Conservation (phyloP, 768 basidiomycete species). For the Coprinopsis sp. region DNA sequence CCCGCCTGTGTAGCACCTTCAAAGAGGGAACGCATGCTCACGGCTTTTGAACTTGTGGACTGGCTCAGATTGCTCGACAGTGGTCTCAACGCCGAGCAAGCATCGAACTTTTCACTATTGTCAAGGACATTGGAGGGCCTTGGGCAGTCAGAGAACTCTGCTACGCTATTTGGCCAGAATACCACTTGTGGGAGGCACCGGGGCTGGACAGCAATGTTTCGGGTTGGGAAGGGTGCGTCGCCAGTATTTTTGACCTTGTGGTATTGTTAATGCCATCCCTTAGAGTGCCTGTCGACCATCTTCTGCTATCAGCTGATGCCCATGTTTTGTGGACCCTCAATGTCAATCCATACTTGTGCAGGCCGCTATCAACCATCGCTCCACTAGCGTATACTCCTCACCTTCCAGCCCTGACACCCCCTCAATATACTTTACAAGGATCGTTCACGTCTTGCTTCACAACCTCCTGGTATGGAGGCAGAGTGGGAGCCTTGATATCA, state of each 20-base stretch:
- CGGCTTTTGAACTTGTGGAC: slow-evolving; percentile 60
- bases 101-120: slow-evolving; percentile 35
- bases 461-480: slow-evolving; percentile 10
- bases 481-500: slow-evolving; percentile 15
- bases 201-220: background rate
- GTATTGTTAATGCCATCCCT: background rate
- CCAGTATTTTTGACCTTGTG: background rate
- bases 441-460: slow-evolving; percentile 17
- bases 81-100: slow-evolving; percentile 29
- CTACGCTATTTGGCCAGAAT: slow-evolving; percentile 37
- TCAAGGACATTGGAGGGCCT: slow-evolving; percentile 35
- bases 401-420: slow-evolving; percentile 24
- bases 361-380: background rate
- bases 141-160: slow-evolving; percentile 39
- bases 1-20: slow-evolving; percentile 36
- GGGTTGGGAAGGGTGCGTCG: background rate
- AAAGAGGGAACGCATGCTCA: slow-evolving; percentile 25
- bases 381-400: slow-evolving; percentile 7
- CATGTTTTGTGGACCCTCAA: background rate
- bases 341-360: slow-evolving; percentile 3
- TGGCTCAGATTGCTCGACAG: slow-evolving; percentile 49
- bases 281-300: slow-evolving; percentile 5
- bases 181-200: slow-evolving; percentile 29
- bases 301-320: slow-evolving; percentile 2
- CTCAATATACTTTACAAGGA: slow-evolving; percentile 22